Evolutionary conservation across 768 basidiomycete genomes (phyloP).

Genomic region (Calocera cornea): DNA sequence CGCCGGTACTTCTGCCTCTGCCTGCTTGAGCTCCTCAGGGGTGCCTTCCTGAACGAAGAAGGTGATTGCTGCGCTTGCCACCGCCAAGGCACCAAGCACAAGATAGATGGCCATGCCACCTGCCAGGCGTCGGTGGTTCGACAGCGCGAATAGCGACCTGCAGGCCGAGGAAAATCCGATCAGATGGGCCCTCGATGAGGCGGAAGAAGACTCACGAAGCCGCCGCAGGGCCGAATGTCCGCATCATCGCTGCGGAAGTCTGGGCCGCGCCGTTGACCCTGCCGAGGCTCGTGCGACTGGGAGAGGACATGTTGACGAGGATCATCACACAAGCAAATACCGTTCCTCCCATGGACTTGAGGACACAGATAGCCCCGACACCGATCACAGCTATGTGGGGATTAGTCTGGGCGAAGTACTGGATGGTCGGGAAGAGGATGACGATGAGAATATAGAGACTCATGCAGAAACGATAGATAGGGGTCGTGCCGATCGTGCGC

Average conservation of each 20-base stretch:
- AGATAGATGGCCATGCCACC: background rate
- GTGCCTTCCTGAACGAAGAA: background rate
- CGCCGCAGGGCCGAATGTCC: background rate
- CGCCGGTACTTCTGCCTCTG: background rate
- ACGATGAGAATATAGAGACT: conserved; percentile 7
- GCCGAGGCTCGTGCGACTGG: background rate
- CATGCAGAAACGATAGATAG: conserved; percentile 6
- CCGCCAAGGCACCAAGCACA: background rate
- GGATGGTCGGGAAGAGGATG: conserved; percentile 9
- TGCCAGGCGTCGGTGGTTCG: background rate
- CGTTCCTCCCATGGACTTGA: background rate
- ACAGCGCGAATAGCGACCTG: background rate
- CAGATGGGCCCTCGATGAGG: background rate
- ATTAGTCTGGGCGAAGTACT: background rate
- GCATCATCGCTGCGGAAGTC: conserved; percentile 3
- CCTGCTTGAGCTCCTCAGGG: background rate
- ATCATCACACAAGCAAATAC: conserved; percentile 1
- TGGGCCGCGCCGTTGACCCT: conserved; percentile 3
- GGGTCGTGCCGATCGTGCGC: conserved; percentile 8
- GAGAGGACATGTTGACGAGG: background rate
- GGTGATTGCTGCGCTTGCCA: background rate
- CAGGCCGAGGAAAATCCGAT: background rate
- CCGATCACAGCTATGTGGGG: background rate
- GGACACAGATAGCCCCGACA: background rate
- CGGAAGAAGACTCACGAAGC: background rate